Base-by-base conservation (phyloP, 1,139 yeast genomes). In the Taphrina flavorubra region DNA sequence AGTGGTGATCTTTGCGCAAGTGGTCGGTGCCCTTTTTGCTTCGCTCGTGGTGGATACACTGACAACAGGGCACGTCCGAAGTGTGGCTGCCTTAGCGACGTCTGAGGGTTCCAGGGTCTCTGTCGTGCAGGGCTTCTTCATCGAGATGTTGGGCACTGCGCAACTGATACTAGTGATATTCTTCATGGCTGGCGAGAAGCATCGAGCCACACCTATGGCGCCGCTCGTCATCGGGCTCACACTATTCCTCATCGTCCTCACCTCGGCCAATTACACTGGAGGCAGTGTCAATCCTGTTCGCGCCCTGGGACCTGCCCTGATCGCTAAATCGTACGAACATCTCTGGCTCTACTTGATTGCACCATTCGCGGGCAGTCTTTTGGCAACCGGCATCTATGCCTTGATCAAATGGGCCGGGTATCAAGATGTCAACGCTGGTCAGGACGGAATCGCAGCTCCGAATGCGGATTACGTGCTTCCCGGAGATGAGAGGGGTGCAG, bases 21-120 rank as follows among this genome's bases (percentile, higher is more conserved):
- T 90, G 75, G 78, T 90, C 77, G 97, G 88, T 66, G 96, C 96
- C 79, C 88, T 90, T 87, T 90, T 92, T 75, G 97, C 97, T 71
- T 96, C 96, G 70, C 96, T 90, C 78, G 95, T 92, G 59, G 63
- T 57, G 34, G 58, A 65, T 37, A 10, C 37, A 5, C 42, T 65
- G 58, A 65, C 68, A n/a, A 44, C 36, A 13, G 68, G 68, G 8
- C 51, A 39, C 8, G 34, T 65, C 47, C 40, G 42, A 13, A 61
- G 58, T 13, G 58, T 51, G 10, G 47, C 53, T 8, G 42, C 47
- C 5, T 36, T 65, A 7, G 44, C 68, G 18, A 59, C 42, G 14
- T 31, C 57, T 7, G 55, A 68, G 81, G 53, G 53, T 14, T 53
- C 67, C 11, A 47, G 18, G 25, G 47, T 55, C 13, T 55, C 67